Evolutionary conservation across 495 filamentous ascomycete species (phyloP).

Genomic region (Trichoderma reesei): DNA sequence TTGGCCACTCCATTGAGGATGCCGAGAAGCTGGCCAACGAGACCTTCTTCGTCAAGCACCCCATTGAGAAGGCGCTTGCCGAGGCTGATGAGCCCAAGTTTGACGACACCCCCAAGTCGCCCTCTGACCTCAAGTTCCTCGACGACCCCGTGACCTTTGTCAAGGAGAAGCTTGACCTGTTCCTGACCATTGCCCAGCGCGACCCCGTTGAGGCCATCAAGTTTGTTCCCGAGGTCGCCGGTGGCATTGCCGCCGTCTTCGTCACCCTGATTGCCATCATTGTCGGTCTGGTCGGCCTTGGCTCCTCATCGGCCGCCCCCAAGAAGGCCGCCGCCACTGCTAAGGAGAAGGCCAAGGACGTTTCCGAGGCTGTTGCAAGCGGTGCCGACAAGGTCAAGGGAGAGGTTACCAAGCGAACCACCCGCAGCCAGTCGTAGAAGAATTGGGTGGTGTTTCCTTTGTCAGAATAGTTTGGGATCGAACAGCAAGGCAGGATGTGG

Average conservation of each 20-base stretch:
- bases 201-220: slow-evolving; percentile 86
- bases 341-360: slow-evolving; percentile 67
- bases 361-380: slow-evolving; percentile 59
- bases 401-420: slow-evolving; percentile 46
- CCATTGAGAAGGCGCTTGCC: slow-evolving; percentile 75
- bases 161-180: slow-evolving; percentile 84
- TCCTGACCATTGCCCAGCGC: slow-evolving; percentile 72
- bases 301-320: slow-evolving; percentile 29
- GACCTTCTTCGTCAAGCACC: slow-evolving; percentile 87
- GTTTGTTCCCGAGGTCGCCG: slow-evolving; percentile 84
- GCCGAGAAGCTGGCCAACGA: slow-evolving; percentile 83
- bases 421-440: slow-evolving; percentile 35
- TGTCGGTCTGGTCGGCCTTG: slow-evolving; percentile 40
- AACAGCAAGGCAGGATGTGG: neutral
- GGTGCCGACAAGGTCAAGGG: slow-evolving; percentile 58
- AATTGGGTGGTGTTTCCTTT: slow-evolving; percentile 1
- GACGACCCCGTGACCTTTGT: slow-evolving; percentile 87
- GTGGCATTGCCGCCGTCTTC: slow-evolving; percentile 58
- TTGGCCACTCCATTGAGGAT: slow-evolving; percentile 94
- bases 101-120: slow-evolving; percentile 51
- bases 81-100: slow-evolving; percentile 73
- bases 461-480: neutral
- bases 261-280: slow-evolving; percentile 61
- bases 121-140: slow-evolving; percentile 74
- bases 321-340: slow-evolving; percentile 57